phyloP scores from a whole-genome alignment of 1,284 basidiomycete genomes.

The Cryptococcus sp. region DNA sequence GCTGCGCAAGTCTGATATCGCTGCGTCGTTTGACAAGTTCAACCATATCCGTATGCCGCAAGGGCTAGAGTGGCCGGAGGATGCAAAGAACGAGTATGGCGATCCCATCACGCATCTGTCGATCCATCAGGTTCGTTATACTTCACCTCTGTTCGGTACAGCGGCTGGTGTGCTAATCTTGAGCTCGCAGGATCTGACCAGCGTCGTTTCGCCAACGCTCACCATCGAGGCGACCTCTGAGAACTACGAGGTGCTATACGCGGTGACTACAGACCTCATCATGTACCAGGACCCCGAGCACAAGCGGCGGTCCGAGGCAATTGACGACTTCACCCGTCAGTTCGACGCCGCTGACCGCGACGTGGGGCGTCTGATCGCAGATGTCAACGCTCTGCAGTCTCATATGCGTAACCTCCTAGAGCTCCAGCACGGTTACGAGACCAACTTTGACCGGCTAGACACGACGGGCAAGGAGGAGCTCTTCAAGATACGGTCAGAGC shows the following conservation, averaged over 20 bases:
- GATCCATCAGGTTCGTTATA: slow-evolving; percentile 65
- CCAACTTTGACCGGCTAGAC: slow-evolving; percentile 55
- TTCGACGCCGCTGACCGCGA: slow-evolving; percentile 83
- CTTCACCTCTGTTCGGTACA: neutral
- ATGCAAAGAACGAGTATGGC: slow-evolving; percentile 45
- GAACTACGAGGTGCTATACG: slow-evolving; percentile 84
- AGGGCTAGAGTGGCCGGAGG: slow-evolving; percentile 52
- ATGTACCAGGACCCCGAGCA: slow-evolving; percentile 85
- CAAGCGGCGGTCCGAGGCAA: slow-evolving; percentile 67
- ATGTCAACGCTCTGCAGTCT: slow-evolving; percentile 71
- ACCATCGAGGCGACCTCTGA: slow-evolving; percentile 82
- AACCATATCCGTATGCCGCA: slow-evolving; percentile 82
- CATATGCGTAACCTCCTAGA: slow-evolving; percentile 62
- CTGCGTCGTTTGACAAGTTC: slow-evolving; percentile 89
- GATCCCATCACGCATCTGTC: slow-evolving; percentile 64
- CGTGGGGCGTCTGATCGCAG: slow-evolving; percentile 59
- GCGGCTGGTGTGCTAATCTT: neutral
- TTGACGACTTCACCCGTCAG: slow-evolving; percentile 81
- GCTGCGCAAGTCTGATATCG: slow-evolving; percentile 82
- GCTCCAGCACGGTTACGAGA: slow-evolving; percentile 58
- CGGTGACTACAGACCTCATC: slow-evolving; percentile 80
- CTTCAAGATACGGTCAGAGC: slow-evolving; percentile 67
- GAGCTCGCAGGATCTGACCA: slow-evolving; percentile 66
- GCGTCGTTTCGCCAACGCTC: slow-evolving; percentile 76
- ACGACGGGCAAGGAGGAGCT: slow-evolving; percentile 58